Base-by-base conservation (phyloP, 805 yeast genomes). In the Osmozyma mogii region DNA sequence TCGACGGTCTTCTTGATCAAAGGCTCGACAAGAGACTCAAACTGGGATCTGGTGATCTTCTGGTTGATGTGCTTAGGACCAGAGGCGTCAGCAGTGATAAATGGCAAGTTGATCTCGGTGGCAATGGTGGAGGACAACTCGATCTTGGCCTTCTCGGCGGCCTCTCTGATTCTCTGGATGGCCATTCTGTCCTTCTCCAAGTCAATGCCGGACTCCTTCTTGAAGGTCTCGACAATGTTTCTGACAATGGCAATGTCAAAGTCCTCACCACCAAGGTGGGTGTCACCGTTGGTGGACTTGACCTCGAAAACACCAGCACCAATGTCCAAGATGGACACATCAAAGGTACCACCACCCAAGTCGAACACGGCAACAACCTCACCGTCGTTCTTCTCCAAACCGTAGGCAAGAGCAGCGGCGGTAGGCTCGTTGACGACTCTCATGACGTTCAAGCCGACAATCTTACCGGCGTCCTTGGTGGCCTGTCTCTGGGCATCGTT, bases 281-380 rank as follows among this genome's bases (percentile, higher is more conserved):
- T 83, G 67, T 83, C 92, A 78, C 94, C 96, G 66, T 88, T 88
- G 56, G 96, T 87, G 40, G 96, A 84, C 70, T 87, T 87, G 60
- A 87, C 96, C 73, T 87, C 96, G 52, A 87, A 87, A 45, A 87
- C 96, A 73, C 96, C 96, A 57, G 87, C 85, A 68, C 88, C 95
- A 51, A 87, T 88, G 72, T 88, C 96, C 56, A 87, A 74, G 58
- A 87, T 84, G 49, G 96, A 87, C 65, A 87, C 81, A 81, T 87
- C 96, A 60, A 87, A 87, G 52, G 96, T 87, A 78, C 96, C 96
- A 64, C 96, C 96, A 78, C 96, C 96, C 55, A 87, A 74, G 68
- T 87, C 96, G 69, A 88, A 87, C 44, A 87, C 96, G 40, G 96
- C 96, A 49, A 87, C 94, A 40, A 82, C 81, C 65, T 78, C 79